These are phyloP conservation scores for Piloderma croceum DNA, from an alignment of 768 basidiomycete genomes.

Conservation along the genomic window DNA sequence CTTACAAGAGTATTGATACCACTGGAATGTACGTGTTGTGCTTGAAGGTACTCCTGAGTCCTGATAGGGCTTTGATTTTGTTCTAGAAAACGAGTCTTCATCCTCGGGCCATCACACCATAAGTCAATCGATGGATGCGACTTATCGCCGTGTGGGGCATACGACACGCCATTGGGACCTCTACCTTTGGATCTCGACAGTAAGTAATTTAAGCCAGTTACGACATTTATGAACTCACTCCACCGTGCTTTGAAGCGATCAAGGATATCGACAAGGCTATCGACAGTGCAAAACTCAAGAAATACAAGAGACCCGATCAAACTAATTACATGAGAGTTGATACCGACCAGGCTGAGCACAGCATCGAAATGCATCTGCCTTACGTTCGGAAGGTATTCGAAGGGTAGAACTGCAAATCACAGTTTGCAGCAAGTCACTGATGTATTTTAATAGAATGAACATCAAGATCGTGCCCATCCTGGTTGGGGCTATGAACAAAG, in stretches of 20 bases:
- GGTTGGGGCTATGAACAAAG: constrained; percentile 69
- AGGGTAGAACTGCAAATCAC: constrained; percentile 52
- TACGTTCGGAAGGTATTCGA: constrained; percentile 83
- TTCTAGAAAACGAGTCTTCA: constrained; percentile 81
- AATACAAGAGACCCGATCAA: too few relatives aligned
- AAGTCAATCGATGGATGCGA: constrained; percentile 85
- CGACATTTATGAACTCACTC: too few relatives aligned
- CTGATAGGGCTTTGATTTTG: too few relatives aligned
- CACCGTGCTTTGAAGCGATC: constrained; percentile 45
- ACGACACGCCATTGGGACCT: constrained; percentile 81
- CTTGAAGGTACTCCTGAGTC: too few relatives aligned
- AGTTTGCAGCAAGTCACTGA: neutral
- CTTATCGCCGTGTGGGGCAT: constrained; percentile 68
- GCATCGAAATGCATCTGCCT: constrained; percentile 96
- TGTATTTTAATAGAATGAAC: constrained; percentile 43
- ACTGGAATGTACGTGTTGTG: constrained; percentile 60
- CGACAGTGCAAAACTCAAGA: too few relatives aligned
- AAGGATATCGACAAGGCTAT: constrained; percentile 57
- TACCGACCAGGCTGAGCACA: constrained; percentile 92
- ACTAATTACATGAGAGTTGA: constrained; percentile 62
- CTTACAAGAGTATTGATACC: constrained; percentile 84
- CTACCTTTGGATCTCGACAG: constrained; percentile 76
- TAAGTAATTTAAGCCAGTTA: constrained; percentile 41
- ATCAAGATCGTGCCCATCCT: constrained; percentile 86
- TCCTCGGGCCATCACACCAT: constrained; percentile 95